phyloP scores from a whole-genome alignment of 1,284 basidiomycete genomes.

The Phellopilus nigrolimitatus region DNA sequence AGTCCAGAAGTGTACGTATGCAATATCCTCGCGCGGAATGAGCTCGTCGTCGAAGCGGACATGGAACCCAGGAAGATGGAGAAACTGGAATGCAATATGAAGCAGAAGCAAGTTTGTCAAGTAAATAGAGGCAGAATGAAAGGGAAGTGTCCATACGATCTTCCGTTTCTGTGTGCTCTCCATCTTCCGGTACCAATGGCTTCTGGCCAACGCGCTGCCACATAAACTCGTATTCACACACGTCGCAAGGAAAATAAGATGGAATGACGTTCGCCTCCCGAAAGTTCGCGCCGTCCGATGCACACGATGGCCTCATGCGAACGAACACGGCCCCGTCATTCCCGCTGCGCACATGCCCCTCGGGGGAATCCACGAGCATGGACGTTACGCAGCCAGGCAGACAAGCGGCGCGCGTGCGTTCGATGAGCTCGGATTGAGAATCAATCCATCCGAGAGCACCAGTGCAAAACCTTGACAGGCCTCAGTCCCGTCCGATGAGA shows the following conservation, averaged over 20 bases:
- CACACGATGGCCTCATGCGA: constrained; percentile 18
- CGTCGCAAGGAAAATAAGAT: constrained; percentile 18
- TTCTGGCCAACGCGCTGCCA: constrained; percentile 3
- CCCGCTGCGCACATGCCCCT: constrained; percentile 21
- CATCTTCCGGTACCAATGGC: not conserved
- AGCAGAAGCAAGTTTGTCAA: not conserved
- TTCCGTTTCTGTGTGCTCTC: not conserved
- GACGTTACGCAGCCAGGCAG: constrained; percentile 18
- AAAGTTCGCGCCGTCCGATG: constrained; percentile 5
- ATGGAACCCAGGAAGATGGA: constrained; percentile 12
- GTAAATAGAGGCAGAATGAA: not conserved
- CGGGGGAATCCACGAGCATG: constrained; percentile 20
- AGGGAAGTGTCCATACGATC: constrained; percentile 6
- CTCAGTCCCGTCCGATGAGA: constrained; percentile 13
- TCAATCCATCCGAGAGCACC: constrained; percentile 19
- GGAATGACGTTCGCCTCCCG: constrained; percentile 14
- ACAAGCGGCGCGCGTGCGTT: constrained; percentile 18
- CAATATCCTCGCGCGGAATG: not conserved
- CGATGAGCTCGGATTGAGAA: constrained; percentile 15
- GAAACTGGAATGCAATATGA: not conserved
- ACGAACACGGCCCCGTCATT: constrained; percentile 21
- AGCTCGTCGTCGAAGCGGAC: constrained; percentile 6
- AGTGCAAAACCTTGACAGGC: constrained; percentile 21
- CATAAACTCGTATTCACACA: constrained; percentile 9
- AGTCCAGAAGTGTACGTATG: constrained; percentile 15